These are phyloP conservation scores for Dichotomocladium elegans DNA, from an alignment of 371 early-diverging fungal species.

Conservation along the genomic window DNA sequence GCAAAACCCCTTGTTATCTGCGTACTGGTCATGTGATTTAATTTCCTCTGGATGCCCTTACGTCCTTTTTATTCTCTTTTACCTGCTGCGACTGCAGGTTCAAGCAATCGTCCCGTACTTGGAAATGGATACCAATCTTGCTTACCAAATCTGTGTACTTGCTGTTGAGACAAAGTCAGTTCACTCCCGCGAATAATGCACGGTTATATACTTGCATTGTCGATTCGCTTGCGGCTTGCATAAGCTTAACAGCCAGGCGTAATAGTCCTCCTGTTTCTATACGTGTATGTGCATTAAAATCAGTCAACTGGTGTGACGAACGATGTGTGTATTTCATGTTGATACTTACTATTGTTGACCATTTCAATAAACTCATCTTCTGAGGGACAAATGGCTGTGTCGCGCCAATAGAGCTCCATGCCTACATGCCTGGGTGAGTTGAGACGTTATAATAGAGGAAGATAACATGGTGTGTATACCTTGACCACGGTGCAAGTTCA, in stretches of 20 bases:
- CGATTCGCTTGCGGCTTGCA: slow-evolving; percentile 70
- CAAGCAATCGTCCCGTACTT: slow-evolving; percentile 95
- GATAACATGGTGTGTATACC: slow-evolving; percentile 73
- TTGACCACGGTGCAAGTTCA: slow-evolving; percentile 92
- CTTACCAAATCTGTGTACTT: slow-evolving; percentile 83
- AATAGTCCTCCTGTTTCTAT: slow-evolving; percentile 96
- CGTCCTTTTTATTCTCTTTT: no score
- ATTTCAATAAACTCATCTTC: slow-evolving; percentile 90
- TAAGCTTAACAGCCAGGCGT: slow-evolving; percentile 86
- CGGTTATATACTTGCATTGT: slow-evolving; percentile 32
- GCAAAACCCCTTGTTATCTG: slow-evolving; percentile 92
- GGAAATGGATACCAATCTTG: slow-evolving; percentile 89
- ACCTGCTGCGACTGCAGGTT: slow-evolving; percentile 83
- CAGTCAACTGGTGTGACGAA: neutral
- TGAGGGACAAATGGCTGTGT: slow-evolving; percentile 78
- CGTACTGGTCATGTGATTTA: slow-evolving; percentile 51
- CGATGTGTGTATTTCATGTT: slow-evolving; percentile 23
- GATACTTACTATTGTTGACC: slow-evolving; percentile 83
- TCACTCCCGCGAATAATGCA: neutral
- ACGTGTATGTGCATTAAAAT: slow-evolving; percentile 6
- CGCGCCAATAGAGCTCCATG: slow-evolving; percentile 89
- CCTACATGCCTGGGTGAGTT: slow-evolving; percentile 25
- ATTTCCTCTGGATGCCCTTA: neutral
- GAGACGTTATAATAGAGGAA: no score
- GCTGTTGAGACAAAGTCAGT: slow-evolving; percentile 13